These are phyloP conservation scores for Phialocephala subalpina DNA, from an alignment of 2,329 filamentous ascomycete species.

Conservation along the genomic window DNA sequence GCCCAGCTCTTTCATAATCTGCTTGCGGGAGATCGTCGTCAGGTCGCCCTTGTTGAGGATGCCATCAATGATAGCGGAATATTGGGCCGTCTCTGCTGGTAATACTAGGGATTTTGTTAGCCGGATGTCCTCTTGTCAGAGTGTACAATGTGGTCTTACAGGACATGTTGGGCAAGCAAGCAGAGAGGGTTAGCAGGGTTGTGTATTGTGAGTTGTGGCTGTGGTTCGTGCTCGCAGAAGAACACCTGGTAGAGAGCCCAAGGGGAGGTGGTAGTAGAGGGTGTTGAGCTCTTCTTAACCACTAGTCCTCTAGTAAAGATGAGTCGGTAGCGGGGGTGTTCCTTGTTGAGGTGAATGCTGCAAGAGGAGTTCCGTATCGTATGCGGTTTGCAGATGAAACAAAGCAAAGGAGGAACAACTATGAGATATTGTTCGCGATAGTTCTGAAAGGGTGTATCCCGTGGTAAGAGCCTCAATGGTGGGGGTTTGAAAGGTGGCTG, in stretches of 20 bases:
- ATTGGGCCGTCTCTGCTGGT: slow-evolving; percentile 42
- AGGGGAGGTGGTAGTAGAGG: neutral
- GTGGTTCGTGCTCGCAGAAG: neutral
- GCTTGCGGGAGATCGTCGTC: slow-evolving; percentile 48
- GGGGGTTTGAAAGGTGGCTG: slow-evolving; percentile 3
- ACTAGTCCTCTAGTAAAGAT: neutral
- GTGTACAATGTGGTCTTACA: slow-evolving; percentile 25
- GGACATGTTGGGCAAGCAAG: slow-evolving; percentile 29
- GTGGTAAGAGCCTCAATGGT: neutral
- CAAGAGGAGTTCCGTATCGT: neutral
- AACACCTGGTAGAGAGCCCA: slow-evolving; percentile 2
- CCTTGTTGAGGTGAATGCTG: neutral
- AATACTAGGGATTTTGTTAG: slow-evolving; percentile 36
- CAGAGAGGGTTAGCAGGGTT: neutral
- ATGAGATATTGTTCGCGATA: neutral
- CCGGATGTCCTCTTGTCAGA: neutral
- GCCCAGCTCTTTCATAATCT: slow-evolving; percentile 46
- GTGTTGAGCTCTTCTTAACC: slow-evolving; percentile 5
- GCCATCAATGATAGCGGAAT: slow-evolving; percentile 48
- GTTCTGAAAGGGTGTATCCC: neutral
- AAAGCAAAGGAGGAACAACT: neutral
- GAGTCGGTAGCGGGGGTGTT: neutral
- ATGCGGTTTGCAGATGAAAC: neutral
- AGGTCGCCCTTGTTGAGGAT: slow-evolving; percentile 47
- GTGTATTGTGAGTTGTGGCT: neutral